Conservation (phyloP, 1,139 yeast genomes). For the Protomyces gravidus region DNA sequence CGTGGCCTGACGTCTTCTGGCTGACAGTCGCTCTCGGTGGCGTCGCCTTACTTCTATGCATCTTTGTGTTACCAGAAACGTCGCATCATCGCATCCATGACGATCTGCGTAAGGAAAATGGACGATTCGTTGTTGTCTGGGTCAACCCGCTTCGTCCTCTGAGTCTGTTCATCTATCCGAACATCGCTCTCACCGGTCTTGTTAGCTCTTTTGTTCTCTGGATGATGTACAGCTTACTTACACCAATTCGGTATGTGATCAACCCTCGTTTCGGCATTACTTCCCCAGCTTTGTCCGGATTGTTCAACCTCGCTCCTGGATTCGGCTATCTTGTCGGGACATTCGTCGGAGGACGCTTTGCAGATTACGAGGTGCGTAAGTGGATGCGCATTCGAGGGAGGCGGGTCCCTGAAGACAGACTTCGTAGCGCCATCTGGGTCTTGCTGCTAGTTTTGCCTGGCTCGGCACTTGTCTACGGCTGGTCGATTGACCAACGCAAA, state of each 20-base stretch:
- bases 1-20: slow-evolving; percentile 53
- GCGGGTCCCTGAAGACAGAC: slow-evolving; percentile 52
- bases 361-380: slow-evolving; percentile 48
- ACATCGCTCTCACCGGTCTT: slow-evolving; percentile 47
- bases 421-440: slow-evolving; percentile 45
- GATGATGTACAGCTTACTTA: slow-evolving; percentile 51
- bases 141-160: slow-evolving; percentile 49
- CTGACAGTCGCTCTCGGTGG: slow-evolving; percentile 47
- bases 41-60: slow-evolving; percentile 38
- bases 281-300: slow-evolving; percentile 48
- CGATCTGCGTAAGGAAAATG: slow-evolving; percentile 2
- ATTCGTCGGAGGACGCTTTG: slow-evolving; percentile 50
- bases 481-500: slow-evolving; percentile 48
- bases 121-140: slow-evolving; percentile 44
- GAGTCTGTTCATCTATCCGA: slow-evolving; percentile 45
- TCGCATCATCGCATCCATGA: slow-evolving; percentile 33
- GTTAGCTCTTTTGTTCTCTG: slow-evolving; percentile 45
- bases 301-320: slow-evolving; percentile 55
- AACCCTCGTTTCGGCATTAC: slow-evolving; percentile 51
- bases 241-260: slow-evolving; percentile 54
- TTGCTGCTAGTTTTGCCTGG: slow-evolving; percentile 46
- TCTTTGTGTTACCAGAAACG: slow-evolving; percentile 47
- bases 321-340: slow-evolving; percentile 50
- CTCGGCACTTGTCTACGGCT: slow-evolving; percentile 50
- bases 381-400: slow-evolving; percentile 47